Conservation (phyloP, 2,329 filamentous ascomycete species). For the Rhytidhysteron rufulum region DNA sequence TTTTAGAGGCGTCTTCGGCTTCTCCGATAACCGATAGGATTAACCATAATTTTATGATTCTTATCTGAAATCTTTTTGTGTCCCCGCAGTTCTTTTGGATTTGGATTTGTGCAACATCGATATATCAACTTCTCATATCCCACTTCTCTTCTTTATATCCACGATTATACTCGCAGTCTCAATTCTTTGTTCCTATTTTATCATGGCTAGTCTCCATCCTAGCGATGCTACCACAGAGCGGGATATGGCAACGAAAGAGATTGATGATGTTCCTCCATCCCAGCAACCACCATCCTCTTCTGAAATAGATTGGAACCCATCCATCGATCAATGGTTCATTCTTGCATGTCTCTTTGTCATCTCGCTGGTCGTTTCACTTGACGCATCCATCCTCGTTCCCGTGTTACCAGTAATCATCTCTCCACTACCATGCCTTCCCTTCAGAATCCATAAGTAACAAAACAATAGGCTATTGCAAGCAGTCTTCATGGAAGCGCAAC, state of each 20-base stretch:
- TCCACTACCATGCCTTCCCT: too few species aligned
- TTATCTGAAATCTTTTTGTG: too few species aligned
- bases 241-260: neutral
- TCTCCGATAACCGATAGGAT: too few species aligned
- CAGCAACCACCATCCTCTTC: neutral
- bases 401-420: constrained; percentile 9
- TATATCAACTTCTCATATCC: too few species aligned
- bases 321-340: neutral
- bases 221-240: neutral
- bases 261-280: neutral
- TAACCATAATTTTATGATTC: too few species aligned
- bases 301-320: neutral
- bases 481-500: constrained; percentile 14
- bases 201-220: neutral
- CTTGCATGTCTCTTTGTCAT: neutral
- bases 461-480: constrained; percentile 15
- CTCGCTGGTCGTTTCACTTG: constrained; percentile 10
- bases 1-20: too few species aligned
- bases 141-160: too few species aligned
- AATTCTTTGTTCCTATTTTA: too few species aligned
- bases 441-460: too few species aligned
- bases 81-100: too few species aligned
- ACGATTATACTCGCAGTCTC: too few species aligned
- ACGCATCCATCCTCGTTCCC: constrained; percentile 9
- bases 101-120: too few species aligned